These are phyloP conservation scores for Pseudopediastrum boryanum DNA, from an alignment of 139 green algal genomes.

Conservation along the genomic window DNA sequence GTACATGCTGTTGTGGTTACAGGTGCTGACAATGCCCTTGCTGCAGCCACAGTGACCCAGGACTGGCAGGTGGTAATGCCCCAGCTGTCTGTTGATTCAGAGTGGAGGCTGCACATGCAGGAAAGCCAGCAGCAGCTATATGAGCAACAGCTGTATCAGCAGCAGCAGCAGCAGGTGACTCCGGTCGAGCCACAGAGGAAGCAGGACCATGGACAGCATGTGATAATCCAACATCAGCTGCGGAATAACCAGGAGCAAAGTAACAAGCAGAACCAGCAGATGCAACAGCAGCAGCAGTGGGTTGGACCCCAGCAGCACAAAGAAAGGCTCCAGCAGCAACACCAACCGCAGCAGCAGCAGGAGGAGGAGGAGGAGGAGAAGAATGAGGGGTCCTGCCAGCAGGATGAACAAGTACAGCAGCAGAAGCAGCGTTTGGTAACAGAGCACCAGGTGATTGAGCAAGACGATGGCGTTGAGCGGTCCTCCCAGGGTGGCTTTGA, in stretches of 20 bases:
- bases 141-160: neutral
- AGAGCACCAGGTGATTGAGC: too few relatives aligned
- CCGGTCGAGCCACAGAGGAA: neutral
- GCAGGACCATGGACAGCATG: neutral
- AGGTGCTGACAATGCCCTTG: too few relatives aligned
- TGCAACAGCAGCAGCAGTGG: neutral
- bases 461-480: too few relatives aligned
- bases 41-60: too few relatives aligned
- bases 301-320: neutral
- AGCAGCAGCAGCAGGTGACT: neutral
- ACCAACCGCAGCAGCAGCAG: neutral
- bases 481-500: too few relatives aligned
- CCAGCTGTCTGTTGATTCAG: too few relatives aligned
- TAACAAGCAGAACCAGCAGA: neutral
- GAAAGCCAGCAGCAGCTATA: neutral
- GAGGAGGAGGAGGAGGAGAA: too few relatives aligned
- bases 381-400: too few relatives aligned
- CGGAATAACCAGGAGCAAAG: neutral
- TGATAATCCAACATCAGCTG: neutral
- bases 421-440: too few relatives aligned
- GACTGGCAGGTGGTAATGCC: too few relatives aligned
- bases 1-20: too few relatives aligned
- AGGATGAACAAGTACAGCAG: neutral
- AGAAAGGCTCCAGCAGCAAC: neutral
- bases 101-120: neutral